A percentile compares a stretch with the other conserved stretches of the same genome.
These are phyloP conservation scores for Mycena alexandri DNA, from an alignment of 768 basidiomycete species.

Conservation along the genomic window DNA sequence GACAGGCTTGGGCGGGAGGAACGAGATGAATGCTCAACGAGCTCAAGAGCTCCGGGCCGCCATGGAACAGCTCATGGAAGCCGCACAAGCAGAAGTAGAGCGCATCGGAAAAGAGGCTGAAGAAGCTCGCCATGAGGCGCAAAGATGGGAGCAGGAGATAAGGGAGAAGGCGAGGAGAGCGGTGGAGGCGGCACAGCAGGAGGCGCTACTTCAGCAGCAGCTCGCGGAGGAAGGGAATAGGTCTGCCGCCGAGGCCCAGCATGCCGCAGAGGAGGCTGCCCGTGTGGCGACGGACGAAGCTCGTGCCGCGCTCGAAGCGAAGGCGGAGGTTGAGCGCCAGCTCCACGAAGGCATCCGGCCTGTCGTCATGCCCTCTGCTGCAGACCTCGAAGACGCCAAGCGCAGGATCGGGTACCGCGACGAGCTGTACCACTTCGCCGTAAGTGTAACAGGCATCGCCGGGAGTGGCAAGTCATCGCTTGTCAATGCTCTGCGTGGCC, in stretches of 20 bases:
- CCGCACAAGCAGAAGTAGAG: background rate
- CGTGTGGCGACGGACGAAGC: slow-evolving; percentile 7
- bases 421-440: slow-evolving; percentile 23
- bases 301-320: slow-evolving; percentile 18
- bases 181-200: slow-evolving; percentile 37
- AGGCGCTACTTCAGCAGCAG: slow-evolving; percentile 46
- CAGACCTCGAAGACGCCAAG: slow-evolving; percentile 37
- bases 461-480: slow-evolving; percentile 15
- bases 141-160: background rate
- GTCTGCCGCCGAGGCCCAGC: slow-evolving; percentile 16
- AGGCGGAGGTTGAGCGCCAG: slow-evolving; percentile 17
- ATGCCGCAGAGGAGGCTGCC: slow-evolving; percentile 15
- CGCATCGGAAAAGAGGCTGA: slow-evolving; percentile 1
- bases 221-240: slow-evolving; percentile 42
- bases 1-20: background rate
- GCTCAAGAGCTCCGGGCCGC: background rate
- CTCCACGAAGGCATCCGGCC: slow-evolving; percentile 15
- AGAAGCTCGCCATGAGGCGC: background rate
- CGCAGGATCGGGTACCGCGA: slow-evolving; percentile 38
- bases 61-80: background rate
- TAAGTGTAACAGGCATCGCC: slow-evolving; percentile 13
- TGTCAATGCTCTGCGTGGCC: slow-evolving; percentile 9
- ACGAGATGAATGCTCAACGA: background rate
- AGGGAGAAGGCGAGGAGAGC: slow-evolving; percentile 22
- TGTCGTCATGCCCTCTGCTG: slow-evolving; percentile 44